phyloP scores from a whole-genome alignment of 2,329 filamentous ascomycete species.

The Pseudocercospora vitis region DNA sequence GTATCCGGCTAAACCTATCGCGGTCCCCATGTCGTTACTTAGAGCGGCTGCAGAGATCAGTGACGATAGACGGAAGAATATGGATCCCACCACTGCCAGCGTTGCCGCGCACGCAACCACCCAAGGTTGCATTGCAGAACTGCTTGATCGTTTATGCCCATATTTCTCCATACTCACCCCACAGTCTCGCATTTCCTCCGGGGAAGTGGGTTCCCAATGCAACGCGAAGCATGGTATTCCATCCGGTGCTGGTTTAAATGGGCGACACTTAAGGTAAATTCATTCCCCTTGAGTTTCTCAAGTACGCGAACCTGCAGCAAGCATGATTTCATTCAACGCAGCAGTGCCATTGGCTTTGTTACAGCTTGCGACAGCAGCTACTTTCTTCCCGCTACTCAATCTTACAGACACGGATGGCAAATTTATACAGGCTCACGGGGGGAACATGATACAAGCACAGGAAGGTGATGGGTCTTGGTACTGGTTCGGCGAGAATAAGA shows the following conservation, averaged over 20 bases:
- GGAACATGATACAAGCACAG: conserved; percentile 59
- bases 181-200: conserved; percentile 10
- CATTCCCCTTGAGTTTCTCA: too few species aligned
- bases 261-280: too few species aligned
- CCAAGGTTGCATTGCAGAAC: too few species aligned
- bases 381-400: conserved; percentile 32
- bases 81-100: not conserved
- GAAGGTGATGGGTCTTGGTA: conserved; percentile 58
- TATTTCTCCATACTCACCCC: not conserved
- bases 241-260: too few species aligned
- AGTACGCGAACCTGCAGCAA: too few species aligned
- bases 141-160: not conserved
- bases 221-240: not conserved
- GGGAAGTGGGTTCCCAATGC: conserved; percentile 6
- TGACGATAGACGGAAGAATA: not conserved
- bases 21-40: not conserved
- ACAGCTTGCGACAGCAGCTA: conserved; percentile 18
- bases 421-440: conserved; percentile 67
- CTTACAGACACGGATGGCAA: conserved; percentile 43
- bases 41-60: not conserved
- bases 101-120: not conserved
- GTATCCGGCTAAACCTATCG: not conserved
- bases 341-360: conserved; percentile 9
- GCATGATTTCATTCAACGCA: conserved; percentile 3
- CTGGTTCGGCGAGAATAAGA: conserved; percentile 69